A percentile compares a stretch with the other conserved stretches of the same genome.
Conservation (phyloP, 768 basidiomycete species). For the Clavaria fumosa region DNA sequence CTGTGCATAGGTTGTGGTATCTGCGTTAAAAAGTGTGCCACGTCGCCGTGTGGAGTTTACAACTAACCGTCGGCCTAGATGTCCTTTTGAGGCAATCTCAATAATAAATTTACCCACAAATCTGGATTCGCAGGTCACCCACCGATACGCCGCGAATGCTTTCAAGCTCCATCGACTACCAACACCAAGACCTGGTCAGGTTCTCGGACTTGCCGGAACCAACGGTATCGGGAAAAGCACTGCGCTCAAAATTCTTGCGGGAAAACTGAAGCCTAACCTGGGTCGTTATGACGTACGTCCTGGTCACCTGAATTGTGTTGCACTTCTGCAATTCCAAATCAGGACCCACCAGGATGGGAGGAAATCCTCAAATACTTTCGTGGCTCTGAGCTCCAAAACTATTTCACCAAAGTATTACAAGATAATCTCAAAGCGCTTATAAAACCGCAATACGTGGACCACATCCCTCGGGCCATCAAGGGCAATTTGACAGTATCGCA, state of each 20-base stretch:
- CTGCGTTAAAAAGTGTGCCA: slow-evolving; percentile 85
- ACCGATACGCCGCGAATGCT: slow-evolving; percentile 95
- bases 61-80: slow-evolving; percentile 33
- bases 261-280: slow-evolving; percentile 95
- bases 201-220: slow-evolving; percentile 95
- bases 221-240: slow-evolving; percentile 99
- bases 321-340: slow-evolving; percentile 5
- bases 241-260: slow-evolving; percentile 89
- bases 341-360: slow-evolving; percentile 99
- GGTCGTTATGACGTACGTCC: slow-evolving; percentile 81
- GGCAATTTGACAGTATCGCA: slow-evolving; percentile 69
- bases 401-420: slow-evolving; percentile 98
- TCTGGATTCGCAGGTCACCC: slow-evolving; percentile 88
- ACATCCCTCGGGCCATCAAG: slow-evolving; percentile 94
- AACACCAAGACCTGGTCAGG: slow-evolving; percentile 93
- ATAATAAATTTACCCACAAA: slow-evolving; percentile 99
- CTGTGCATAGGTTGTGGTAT: slow-evolving; percentile 99
- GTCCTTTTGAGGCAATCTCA: slow-evolving; percentile 96
- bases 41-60: not conserved
- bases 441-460: slow-evolving; percentile 99
- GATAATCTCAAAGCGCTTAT: slow-evolving; percentile 98
- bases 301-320: slow-evolving; percentile 1
- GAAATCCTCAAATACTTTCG: slow-evolving; percentile 98
- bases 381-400: slow-evolving; percentile 97
- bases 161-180: slow-evolving; percentile 98